Evolutionary conservation across 768 basidiomycete species (phyloP).

Genomic region (Tremella yokohamensis): DNA sequence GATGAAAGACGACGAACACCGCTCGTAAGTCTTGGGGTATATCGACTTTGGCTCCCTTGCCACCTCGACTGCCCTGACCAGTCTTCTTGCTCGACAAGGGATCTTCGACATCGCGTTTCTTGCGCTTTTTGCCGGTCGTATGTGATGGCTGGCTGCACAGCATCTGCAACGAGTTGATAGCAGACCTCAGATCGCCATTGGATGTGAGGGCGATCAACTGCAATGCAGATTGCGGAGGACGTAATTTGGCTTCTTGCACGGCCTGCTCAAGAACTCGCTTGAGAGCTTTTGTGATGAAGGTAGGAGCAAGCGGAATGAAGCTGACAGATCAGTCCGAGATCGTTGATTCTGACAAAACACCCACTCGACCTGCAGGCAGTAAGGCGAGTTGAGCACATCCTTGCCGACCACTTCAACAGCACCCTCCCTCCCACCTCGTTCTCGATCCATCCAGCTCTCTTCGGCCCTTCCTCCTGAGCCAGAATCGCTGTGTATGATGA

Average conservation of each 20-base stretch:
- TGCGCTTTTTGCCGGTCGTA: conserved; percentile 26
- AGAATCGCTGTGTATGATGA: conserved; percentile 78
- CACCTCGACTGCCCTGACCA: conserved; percentile 45
- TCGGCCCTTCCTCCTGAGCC: conserved; percentile 68
- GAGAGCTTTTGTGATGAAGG: conserved; percentile 75
- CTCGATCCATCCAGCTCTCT: conserved; percentile 57
- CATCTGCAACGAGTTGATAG: conserved; percentile 92
- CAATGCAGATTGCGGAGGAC: conserved; percentile 64
- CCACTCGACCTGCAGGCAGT: conserved; percentile 75
- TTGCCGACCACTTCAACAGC: conserved; percentile 64
- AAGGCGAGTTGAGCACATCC: conserved; percentile 66
- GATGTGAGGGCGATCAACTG: conserved; percentile 73
- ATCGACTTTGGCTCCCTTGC: conserved; percentile 42
- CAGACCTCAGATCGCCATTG: conserved; percentile 88
- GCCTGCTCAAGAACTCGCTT: conserved; percentile 59
- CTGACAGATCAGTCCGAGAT: conserved; percentile 52
- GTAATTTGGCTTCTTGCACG: conserved; percentile 50
- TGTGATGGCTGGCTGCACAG: conserved; percentile 52
- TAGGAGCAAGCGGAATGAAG: conserved; percentile 88
- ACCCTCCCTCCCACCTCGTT: conserved; percentile 54
- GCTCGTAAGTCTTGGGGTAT: conserved; percentile 45
- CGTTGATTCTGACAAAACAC: conserved; percentile 33
- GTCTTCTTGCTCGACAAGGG: conserved; percentile 14
- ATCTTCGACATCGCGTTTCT: conserved; percentile 8
- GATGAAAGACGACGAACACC: conserved; percentile 35